These are phyloP conservation scores for Termitomyces sp. DNA, from an alignment of 768 basidiomycete species.

Conservation along the genomic window DNA sequence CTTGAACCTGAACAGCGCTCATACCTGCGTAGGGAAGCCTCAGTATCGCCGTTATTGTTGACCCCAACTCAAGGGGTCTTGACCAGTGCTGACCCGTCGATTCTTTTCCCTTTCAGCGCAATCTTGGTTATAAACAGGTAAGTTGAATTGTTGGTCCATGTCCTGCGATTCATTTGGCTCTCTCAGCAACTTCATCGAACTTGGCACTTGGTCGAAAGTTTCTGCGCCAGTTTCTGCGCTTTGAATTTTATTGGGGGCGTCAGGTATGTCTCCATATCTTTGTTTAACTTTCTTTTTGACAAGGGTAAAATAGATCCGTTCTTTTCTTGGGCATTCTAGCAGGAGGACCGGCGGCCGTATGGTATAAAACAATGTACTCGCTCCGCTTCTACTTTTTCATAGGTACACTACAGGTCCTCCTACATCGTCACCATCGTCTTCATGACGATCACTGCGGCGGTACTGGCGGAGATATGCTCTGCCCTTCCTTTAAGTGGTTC, in stretches of 20 bases:
- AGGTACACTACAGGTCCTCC: conserved; percentile 61
- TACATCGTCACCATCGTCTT: conserved; percentile 80
- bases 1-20: conserved; percentile 96
- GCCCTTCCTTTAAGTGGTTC: conserved; percentile 85
- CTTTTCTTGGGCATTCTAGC: conserved; percentile 81
- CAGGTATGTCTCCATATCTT: conserved; percentile 41
- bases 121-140: conserved; percentile 80
- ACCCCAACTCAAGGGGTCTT: conserved; percentile 32
- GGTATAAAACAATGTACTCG: conserved; percentile 37
- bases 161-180: conserved; percentile 8
- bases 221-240: conserved; percentile 86
- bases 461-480: conserved; percentile 89
- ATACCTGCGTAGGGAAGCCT: conserved; percentile 98
- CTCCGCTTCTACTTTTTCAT: conserved; percentile 5
- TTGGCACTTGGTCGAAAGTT: conserved; percentile 82
- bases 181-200: conserved; percentile 78
- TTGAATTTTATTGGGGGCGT: conserved; percentile 89
- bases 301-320: conserved; percentile 45
- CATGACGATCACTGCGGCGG: conserved; percentile 84
- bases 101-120: conserved; percentile 43
- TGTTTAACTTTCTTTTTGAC: not conserved
- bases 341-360: conserved; percentile 85
- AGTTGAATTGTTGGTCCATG: conserved; percentile 12
- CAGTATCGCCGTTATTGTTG: conserved; percentile 49
- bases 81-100: conserved; percentile 44